A percentile compares a stretch with the other conserved stretches of the same genome.
Evolutionary conservation across 805 yeast genomes (phyloP).

Genomic region (Scheffersomyces lignosus): DNA sequence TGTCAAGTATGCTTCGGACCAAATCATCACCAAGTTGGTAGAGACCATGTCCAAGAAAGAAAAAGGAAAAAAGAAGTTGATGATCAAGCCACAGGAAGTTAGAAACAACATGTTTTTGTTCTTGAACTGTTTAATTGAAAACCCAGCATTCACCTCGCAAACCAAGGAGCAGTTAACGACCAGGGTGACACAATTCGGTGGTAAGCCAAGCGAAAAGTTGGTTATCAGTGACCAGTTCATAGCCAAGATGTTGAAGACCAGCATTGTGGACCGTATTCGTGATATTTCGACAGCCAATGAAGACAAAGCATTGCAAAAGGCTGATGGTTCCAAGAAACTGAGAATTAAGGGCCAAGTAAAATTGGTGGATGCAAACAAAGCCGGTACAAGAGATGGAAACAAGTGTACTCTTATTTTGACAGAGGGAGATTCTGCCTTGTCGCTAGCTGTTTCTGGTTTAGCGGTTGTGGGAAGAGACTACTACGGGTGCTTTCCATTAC

Average conservation of each 20-base stretch:
- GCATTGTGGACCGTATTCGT: slow-evolving; percentile 69
- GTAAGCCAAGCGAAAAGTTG: slow-evolving; percentile 54
- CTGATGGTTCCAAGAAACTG: slow-evolving; percentile 81
- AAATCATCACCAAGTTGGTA: slow-evolving; percentile 72
- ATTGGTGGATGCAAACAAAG: slow-evolving; percentile 92
- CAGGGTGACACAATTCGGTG: slow-evolving; percentile 84
- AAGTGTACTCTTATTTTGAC: slow-evolving; percentile 92
- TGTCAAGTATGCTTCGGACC: slow-evolving; percentile 81
- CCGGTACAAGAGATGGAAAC: slow-evolving; percentile 90
- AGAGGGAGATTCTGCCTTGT: slow-evolving; percentile 95
- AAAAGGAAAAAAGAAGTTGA: slow-evolving; percentile 62
- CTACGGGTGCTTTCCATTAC: slow-evolving; percentile 92
- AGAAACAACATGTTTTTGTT: slow-evolving; percentile 88
- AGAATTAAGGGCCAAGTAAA: slow-evolving; percentile 88
- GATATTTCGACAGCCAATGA: slow-evolving; percentile 88
- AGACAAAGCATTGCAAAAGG: slow-evolving; percentile 79
- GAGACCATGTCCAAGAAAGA: slow-evolving; percentile 66
- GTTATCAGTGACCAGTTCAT: slow-evolving; percentile 78
- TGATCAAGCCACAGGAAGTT: slow-evolving; percentile 85
- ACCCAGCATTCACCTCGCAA: slow-evolving; percentile 97
- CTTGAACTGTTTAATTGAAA: slow-evolving; percentile 88
- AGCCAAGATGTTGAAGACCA: slow-evolving; percentile 64
- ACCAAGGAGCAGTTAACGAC: slow-evolving; percentile 96
- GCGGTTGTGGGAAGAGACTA: slow-evolving; percentile 94
- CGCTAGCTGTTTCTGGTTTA: slow-evolving; percentile 89